Base-by-base conservation (phyloP, 345 rosid species). In the Bruguiera sexangula region DNA sequence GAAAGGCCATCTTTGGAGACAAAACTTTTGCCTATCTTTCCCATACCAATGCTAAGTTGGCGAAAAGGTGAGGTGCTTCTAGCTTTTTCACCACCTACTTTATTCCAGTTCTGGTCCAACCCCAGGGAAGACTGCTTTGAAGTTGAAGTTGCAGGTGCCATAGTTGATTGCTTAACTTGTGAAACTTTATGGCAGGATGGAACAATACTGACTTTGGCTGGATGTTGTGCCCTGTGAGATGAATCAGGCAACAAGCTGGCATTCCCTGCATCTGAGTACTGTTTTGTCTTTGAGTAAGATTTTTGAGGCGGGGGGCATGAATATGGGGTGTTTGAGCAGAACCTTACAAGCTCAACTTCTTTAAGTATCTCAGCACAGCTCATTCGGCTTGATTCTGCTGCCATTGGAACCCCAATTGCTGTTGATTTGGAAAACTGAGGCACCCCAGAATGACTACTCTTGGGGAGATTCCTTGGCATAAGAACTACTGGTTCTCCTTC, bases 31-130 rank as follows among this genome's bases (percentile, higher is more conserved):
- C 85, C 77, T 27, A 79, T 78, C 81, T 83, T 88, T 70, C 85
- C 80, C 73, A 75, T 74, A 74, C 86, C 72, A 46, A 83, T 83
- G 82, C 90, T 81, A 68, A 87, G 80, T 32, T 89, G 82, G 69
- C 83, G 89, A 70, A 91, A 88, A 63, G 98, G 97, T 10, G 96
- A 87, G 34, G 86, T 78, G 81, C 91, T 89, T 80, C 92, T 84
- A 64, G 60, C 77, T 72, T 83, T 91, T 69, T 89, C 94, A 63
- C 80, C 37, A 67, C 71, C 72, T 61, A 39, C 79, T 70, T 79
- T 81, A 65, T 68, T 71, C 8, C 37, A 63, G 66, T 82, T 82
- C 51, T 60, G 65, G 54, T 63, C 83, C 52, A 68, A 76, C 73
- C 68, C 81, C 81, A 67, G 74, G 27, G 62, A 62, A 72, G 80